Evolutionary conservation across 148 eudicot genomes (phyloP), one percentile per base, ranked within the genome.

Genomic region (Tetragonia tetragonoides): DNA sequence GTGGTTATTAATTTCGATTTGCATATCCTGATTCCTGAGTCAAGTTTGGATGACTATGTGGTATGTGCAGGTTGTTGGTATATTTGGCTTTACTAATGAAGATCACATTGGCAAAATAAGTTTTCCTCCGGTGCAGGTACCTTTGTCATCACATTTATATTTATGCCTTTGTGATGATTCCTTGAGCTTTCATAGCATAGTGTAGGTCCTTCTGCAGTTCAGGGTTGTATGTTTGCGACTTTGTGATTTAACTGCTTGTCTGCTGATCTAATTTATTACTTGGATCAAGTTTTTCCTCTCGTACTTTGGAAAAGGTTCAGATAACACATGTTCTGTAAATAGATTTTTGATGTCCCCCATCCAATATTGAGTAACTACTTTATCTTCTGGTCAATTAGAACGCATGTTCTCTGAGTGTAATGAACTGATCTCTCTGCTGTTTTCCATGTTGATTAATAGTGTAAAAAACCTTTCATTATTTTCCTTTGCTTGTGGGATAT

Each of bases 81-180:
- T 95, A 61, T 95, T 95, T 83, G 99, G 99, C 57, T 92, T 95
- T 77, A 79, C 86, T 37, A 91, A 89, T 70, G 99, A 95, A 86
- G 97, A 93, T 79, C 93, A 95, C 86, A 93, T 93, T 70, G 97
- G 94, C 59, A 95, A 93, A 84, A 87, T 92, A 79, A 87, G 89
- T 80, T 95, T 95, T 70, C 99, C 99, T 7, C 86, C 99, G 10
- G 90, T 93, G 56, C 96, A 95, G 99, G 99, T 93, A 83, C n/a
- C 7, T 66, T 34, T 18, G 44, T 24, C 64, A 54, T 68, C 24
- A 15, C 21, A 46, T n/a, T 2, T 23, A 23, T 17, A 66, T 67
- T 7, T 5, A 49, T 28, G 34, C 24, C 18, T 47, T 61, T 47
- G 40, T 39, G 39, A n/a, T 68, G 63, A 3, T 24, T 63, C 39